Base-by-base conservation (phyloP, 805 yeast genomes). In the Kregervanrija delftensis region DNA sequence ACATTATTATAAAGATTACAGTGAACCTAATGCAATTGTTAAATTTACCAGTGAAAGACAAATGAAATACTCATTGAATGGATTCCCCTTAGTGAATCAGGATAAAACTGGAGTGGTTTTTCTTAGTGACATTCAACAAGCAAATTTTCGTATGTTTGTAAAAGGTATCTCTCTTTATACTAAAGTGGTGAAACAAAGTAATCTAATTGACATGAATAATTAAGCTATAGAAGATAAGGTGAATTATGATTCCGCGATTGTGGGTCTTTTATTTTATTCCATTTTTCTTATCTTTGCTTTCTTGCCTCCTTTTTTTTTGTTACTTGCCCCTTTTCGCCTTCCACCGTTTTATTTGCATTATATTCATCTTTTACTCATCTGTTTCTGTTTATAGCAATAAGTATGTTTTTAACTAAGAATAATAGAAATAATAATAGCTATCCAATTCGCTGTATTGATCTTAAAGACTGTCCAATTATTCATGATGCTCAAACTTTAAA, bases 91-190 rank as follows among this genome's bases (percentile, higher is more conserved):
- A 8, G 11, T 30, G 28, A 13, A 17, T 5, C n/a, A 12, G 22
- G 30, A 17, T 6, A 11, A 17, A 22, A 30, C 38, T 22, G 28
- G 22, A 15, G 3, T n/a, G 5, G n/a, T 37, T 12, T 35, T 37
- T n/a, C 14, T 35, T 11, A 11, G 35, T 11, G 17, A 13, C 16
- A 17, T 10, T 16, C 35, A 17, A 10, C 49, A 35, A 11, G 46
- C 49, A 1, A 41, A 37, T 14, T 46, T 42, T 37, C 45, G 53
- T 11, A 47, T 45, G 42, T 53, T 53, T 37, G 40, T 49, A 11
- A 39, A 40, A 13, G 51, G 52, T 13, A 13, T 51, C 15, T 30
- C 14, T 5, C 15, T 11, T 33, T 37, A 41, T 38, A 41, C 39
- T 33, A 45, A 34, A 22, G 34, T 30, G 31, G 36, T 30, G 22